These are phyloP conservation scores for Lichtheimia ramosa DNA, from an alignment of 371 early-diverging fungal genomes.

Conservation along the genomic window DNA sequence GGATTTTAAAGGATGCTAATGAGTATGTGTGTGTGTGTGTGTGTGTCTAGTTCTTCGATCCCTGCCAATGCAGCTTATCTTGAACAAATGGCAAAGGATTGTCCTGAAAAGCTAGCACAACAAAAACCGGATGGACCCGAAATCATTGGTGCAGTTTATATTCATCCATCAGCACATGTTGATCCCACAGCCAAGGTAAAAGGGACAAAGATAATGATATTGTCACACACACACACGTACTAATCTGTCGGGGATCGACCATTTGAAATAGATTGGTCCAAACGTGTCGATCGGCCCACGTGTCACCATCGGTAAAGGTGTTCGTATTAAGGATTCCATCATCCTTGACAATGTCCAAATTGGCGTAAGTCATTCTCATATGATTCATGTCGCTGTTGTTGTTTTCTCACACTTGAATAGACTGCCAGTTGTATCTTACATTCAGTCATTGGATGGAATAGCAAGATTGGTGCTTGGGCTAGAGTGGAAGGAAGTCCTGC, in stretches of 20 bases:
- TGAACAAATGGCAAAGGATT: constrained; percentile 67
- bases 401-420: constrained; percentile 32
- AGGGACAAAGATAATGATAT: too few species aligned
- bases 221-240: too few species aligned
- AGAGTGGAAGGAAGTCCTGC: constrained; percentile 90
- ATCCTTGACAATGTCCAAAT: constrained; percentile 94
- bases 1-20: too few species aligned
- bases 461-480: constrained; percentile 91
- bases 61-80: constrained; percentile 91
- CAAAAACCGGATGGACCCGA: constrained; percentile 63
- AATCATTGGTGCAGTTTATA: constrained; percentile 88
- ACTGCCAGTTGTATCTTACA: constrained; percentile 79
- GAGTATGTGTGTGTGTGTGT: too few species aligned
- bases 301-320: constrained; percentile 92
- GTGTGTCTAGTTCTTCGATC: constrained; percentile 83
- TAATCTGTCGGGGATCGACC: too few species aligned
- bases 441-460: constrained; percentile 95
- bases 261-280: constrained; percentile 80
- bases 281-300: constrained; percentile 96
- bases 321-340: constrained; percentile 92
- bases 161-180: constrained; percentile 91
- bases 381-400: neutral
- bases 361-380: constrained; percentile 59
- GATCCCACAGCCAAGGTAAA: constrained; percentile 91
- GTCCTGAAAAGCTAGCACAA: constrained; percentile 67